Evolutionary conservation across 108 stramenopile genomes (phyloP), one percentile per base, ranked within the genome.

Genomic region (Nitzschia palea): DNA sequence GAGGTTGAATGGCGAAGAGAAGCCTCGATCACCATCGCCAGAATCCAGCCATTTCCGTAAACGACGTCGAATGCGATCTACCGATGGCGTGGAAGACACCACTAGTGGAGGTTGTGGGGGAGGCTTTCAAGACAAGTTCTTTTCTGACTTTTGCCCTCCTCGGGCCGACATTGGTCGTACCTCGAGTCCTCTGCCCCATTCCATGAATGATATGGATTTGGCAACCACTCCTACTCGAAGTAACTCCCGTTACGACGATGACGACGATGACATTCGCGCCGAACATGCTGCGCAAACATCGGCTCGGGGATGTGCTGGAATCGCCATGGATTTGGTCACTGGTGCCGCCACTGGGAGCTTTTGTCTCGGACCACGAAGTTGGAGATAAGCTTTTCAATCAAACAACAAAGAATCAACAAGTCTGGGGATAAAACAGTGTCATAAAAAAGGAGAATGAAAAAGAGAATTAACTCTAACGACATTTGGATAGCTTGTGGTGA

Each of bases 141-240:
- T 83, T 31, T 70, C 74, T 8, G 82, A 83, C 47, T 83, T 83
- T 63, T 83, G 82, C 44, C 82, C 82, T 62, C 82, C 82, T 0
- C 29, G 82, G 17, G 82, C 82, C 4, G 78, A 83, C 55, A 56
- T 83, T 14, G 73, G 42, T 9, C 73, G 81, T 22, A 36, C 63
- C 8, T 48, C 65, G 5, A 72, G 66, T 50, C 77, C 77, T 42
- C 35, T 44, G 3, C 62, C 50, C 8, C 55, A 62, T 31, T 28
- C 36, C 6, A 53, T 42, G 34, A 45, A 53, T 2, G 48, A 59
- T 27, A 77, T 67, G 56, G 65, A 55, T n/a, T 47, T 67, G 56
- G 42, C 35, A 1, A 60, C 54, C 27, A 63, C 69, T 32, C 68
- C 68, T 35, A 48, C 45, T 36, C 35, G 36, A 22, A 28, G 50